Conservation (phyloP, 345 rosid genomes). For the Lumnitzera racemosa region DNA sequence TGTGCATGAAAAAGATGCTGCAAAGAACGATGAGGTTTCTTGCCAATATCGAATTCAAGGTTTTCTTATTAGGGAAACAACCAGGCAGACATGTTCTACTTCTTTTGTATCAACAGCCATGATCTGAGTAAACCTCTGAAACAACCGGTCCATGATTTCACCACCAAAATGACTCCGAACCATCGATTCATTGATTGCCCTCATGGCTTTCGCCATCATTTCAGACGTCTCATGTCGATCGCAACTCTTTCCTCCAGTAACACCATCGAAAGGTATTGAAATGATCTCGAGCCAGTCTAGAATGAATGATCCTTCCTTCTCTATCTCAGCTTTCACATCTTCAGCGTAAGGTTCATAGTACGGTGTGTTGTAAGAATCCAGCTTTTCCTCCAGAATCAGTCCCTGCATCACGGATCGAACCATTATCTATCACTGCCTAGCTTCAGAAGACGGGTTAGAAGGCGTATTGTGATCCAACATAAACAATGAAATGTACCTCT, state of each 20-base stretch:
- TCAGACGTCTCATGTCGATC: constrained; percentile 20
- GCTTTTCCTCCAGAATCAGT: constrained; percentile 20
- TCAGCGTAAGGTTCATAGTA: constrained; percentile 29
- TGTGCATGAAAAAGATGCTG: no score
- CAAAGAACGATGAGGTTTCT: no score
- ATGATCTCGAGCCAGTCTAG: constrained; percentile 16
- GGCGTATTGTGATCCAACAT: neutral
- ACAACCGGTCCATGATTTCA: constrained; percentile 22
- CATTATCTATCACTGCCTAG: no score
- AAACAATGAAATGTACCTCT: constrained; percentile 12
- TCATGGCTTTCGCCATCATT: constrained; percentile 20
- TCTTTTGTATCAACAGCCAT: constrained; percentile 26
- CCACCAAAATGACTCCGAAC: constrained; percentile 25
- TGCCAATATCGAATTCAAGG: neutral
- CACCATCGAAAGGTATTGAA: constrained; percentile 21
- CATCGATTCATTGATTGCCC: constrained; percentile 31
- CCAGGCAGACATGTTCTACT: constrained; percentile 22
- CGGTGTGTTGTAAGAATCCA: constrained; percentile 29
- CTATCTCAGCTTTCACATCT: constrained; percentile 26
- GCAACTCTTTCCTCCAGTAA: constrained; percentile 15
- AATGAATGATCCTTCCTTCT: constrained; percentile 31
- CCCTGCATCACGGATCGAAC: constrained; percentile 15
- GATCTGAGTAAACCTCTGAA: constrained; percentile 19
- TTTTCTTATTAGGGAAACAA: constrained; percentile 25
- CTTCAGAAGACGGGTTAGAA: neutral